Evolutionary conservation across 768 basidiomycete genomes (phyloP).

Genomic region (Cubamyces lactineus): DNA sequence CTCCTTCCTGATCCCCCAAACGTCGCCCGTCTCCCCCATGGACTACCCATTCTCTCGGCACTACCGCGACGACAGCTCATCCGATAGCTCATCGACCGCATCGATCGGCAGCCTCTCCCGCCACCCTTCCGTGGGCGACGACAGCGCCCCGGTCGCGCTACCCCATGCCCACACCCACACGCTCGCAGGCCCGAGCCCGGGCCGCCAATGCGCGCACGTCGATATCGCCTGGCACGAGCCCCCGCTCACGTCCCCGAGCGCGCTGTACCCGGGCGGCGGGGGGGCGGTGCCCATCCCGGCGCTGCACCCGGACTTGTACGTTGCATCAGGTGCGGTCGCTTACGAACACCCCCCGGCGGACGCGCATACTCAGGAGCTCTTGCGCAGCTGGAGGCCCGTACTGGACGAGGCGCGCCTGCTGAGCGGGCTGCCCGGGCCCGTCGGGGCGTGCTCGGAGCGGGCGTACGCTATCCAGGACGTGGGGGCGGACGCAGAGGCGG

Average conservation of each 20-base stretch:
- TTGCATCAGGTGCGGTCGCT: constrained; percentile 9
- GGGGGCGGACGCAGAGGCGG: background rate
- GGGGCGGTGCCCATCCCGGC: constrained; percentile 1
- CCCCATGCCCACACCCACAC: background rate
- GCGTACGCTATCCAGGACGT: background rate
- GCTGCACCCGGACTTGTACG: constrained; percentile 13
- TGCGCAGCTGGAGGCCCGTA: constrained; percentile 14
- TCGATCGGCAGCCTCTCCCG: constrained; percentile 16
- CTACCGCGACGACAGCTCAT: constrained; percentile 18
- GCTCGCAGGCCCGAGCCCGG: background rate
- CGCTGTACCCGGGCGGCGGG: background rate
- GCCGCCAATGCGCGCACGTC: background rate
- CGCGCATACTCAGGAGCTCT: constrained; percentile 11
- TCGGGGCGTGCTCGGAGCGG: constrained; percentile 2
- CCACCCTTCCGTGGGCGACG: background rate
- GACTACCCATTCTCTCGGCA: constrained; percentile 12
- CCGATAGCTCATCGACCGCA: constrained; percentile 12
- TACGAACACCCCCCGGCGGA: constrained; percentile 1
- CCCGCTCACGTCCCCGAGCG: background rate
- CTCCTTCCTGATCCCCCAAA: constrained; percentile 4
- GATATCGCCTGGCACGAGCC: constrained; percentile 12
- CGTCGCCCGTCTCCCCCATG: constrained; percentile 9
- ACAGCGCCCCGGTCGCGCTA: background rate
- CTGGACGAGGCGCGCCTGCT: constrained; percentile 9
- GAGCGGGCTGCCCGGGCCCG: background rate